Base-by-base conservation (phyloP, 2,329 filamentous ascomycete genomes). In the Phyllosticta capitalensis region DNA sequence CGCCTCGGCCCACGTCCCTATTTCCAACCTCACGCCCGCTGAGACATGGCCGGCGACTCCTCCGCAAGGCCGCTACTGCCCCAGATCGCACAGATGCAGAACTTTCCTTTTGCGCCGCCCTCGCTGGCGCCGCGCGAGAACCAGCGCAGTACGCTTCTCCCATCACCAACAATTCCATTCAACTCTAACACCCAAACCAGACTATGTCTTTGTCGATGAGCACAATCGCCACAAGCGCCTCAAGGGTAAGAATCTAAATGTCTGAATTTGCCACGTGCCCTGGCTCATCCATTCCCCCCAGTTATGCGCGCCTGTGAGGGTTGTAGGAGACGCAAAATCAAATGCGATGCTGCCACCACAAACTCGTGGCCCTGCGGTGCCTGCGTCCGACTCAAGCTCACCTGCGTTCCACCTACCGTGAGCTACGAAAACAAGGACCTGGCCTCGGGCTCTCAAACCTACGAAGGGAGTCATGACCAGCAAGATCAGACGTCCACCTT, bases 131-230 rank as follows among this genome's bases (percentile, higher is more conserved):
- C 83, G 63, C 81, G 87, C 67, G 88, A 91, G 74, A 89, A 88
- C 62, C 89, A 92, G 70, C 92, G 92, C 78, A 92, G 88, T 92
- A 79, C 80, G 86, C 72, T 54, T 33, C 55, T 45, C 60, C n/a
- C 52, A 28, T 24, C 55, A 53, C n/a, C 52, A 52, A 12, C 10
- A 4, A 22, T 20, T 5, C 3, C 30, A 9, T 19, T 2, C 69
- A 63, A 71, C 63, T 54, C 45, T 50, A 24, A 56, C 52, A 61
- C 24, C 24, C 24, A 4, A 26, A 61, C 52, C 68, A 95, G 92
- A 96, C 74, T 97, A 96, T 88, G 94, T 97, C 68, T 97, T 97
- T 71, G 94, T 97, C 61, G 92, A 97, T 74, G 92, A 97, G 74
- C 94, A 97, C 75, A 97, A 97, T 78, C 88, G 94, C 64, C 94